Conservation (phyloP, 345 rosid species). For the Populus deltoides region DNA sequence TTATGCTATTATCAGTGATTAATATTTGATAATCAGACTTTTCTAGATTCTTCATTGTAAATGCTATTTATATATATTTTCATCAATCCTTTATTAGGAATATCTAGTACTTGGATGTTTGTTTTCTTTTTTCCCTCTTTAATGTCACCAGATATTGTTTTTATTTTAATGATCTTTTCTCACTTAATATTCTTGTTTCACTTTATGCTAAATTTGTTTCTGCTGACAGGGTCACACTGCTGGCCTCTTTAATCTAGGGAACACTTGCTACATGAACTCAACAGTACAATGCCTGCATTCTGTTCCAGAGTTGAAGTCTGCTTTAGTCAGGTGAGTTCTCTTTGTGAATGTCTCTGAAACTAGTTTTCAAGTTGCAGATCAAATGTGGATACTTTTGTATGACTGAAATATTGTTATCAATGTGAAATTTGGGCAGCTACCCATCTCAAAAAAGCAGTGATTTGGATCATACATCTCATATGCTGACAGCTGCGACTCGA, state of each 20-base stretch:
- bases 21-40: neutral
- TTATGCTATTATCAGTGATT: neutral
- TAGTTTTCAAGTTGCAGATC: neutral
- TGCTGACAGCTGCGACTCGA: constrained; percentile 88
- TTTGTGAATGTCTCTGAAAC: neutral
- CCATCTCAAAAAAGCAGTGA: constrained; percentile 68
- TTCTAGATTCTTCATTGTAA: neutral
- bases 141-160: neutral
- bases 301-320: constrained; percentile 94
- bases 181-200: neutral
- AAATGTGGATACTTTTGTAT: constrained; percentile 2
- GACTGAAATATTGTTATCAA: constrained; percentile 8
- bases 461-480: constrained; percentile 89
- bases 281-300: constrained; percentile 93
- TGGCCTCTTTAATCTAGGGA: constrained; percentile 83
- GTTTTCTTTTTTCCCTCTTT: neutral
- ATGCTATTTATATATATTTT: neutral
- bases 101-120: neutral
- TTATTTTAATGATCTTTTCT: neutral
- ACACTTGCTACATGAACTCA: constrained; percentile 99
- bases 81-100: neutral
- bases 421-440: constrained; percentile 48
- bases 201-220: constrained; percentile 1
- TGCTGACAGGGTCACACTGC: constrained; percentile 87
- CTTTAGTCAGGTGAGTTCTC: constrained; percentile 55